These are phyloP conservation scores for Phaeosphaeria sp. DNA, from an alignment of 2,329 filamentous ascomycete genomes.

Conservation along the genomic window DNA sequence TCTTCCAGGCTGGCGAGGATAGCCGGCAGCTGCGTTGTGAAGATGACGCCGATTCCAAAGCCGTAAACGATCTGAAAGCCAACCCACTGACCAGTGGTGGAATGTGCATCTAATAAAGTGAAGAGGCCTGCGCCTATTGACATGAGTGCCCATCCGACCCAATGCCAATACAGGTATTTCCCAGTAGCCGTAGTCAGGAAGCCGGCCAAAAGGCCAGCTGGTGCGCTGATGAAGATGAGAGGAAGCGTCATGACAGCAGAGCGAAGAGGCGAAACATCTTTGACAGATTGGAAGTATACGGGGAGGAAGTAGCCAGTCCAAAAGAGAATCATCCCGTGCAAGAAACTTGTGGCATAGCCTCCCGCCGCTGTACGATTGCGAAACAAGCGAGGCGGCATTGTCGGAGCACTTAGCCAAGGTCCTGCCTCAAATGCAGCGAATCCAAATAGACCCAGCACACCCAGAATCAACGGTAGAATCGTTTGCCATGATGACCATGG, in stretches of 20 bases:
- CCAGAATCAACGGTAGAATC: neutral
- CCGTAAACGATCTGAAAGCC: neutral
- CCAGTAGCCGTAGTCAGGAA: conserved; percentile 26
- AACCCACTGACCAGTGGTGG: conserved; percentile 5
- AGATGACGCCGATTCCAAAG: neutral
- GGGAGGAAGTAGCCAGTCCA: conserved; percentile 53
- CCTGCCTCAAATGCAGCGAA: neutral
- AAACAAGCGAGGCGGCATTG: conserved; percentile 46
- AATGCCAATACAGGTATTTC: conserved; percentile 18
- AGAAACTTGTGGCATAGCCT: conserved; percentile 45
- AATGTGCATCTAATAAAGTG: conserved; percentile 7
- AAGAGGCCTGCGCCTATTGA: conserved; percentile 7
- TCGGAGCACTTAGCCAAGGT: neutral
- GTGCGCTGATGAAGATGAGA: conserved; percentile 30
- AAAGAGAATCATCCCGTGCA: conserved; percentile 47
- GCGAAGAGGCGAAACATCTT: conserved; percentile 36
- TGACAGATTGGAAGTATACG: conserved; percentile 55
- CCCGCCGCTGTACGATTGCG: conserved; percentile 44
- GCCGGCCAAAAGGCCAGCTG: neutral
- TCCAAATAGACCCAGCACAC: neutral
- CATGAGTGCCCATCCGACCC: neutral
- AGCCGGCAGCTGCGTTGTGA: neutral
- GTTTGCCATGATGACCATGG: neutral
- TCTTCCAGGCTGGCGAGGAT: neutral
- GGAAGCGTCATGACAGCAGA: conserved; percentile 36